Conservation (phyloP, 805 yeast genomes). For the Starmera dryadoides region DNA sequence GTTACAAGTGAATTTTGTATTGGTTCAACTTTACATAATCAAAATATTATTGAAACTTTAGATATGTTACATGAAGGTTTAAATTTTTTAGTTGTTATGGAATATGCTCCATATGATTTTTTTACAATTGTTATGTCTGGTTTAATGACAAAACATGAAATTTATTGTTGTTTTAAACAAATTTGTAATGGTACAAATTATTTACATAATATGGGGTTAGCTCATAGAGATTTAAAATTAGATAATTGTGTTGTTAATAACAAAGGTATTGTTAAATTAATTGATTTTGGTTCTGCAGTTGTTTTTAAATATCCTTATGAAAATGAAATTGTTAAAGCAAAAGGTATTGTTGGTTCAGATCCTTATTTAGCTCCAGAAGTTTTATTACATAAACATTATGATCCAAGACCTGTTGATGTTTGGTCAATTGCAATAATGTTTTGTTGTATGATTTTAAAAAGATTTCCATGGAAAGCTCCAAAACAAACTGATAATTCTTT, state of each 20-base stretch:
- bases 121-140: slow-evolving; percentile 92
- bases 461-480: slow-evolving; percentile 98
- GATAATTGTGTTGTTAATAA: slow-evolving; percentile 86
- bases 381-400: slow-evolving; percentile 50
- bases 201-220: slow-evolving; percentile 75
- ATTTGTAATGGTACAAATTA: slow-evolving; percentile 67
- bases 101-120: slow-evolving; percentile 86
- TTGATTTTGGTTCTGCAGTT: slow-evolving; percentile 92
- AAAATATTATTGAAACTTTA: slow-evolving; percentile 71
- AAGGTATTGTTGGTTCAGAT: slow-evolving; percentile 91
- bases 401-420: slow-evolving; percentile 81
- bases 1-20: slow-evolving; percentile 78
- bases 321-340: slow-evolving; percentile 51
- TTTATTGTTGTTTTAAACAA: slow-evolving; percentile 78
- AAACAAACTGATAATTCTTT: slow-evolving; percentile 67
- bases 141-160: slow-evolving; percentile 60
- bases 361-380: slow-evolving; percentile 96
- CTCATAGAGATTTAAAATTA: slow-evolving; percentile 87
- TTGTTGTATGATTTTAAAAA: slow-evolving; percentile 79
- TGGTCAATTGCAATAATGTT: slow-evolving; percentile 93
- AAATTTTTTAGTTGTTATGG: slow-evolving; percentile 76
- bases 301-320: slow-evolving; percentile 66
- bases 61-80: slow-evolving; percentile 70
- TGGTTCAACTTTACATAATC: slow-evolving; percentile 72
- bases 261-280: slow-evolving; percentile 73